phyloP scores from a whole-genome alignment of 1,139 yeast genomes.

The Debaryomyces subglobosus region DNA sequence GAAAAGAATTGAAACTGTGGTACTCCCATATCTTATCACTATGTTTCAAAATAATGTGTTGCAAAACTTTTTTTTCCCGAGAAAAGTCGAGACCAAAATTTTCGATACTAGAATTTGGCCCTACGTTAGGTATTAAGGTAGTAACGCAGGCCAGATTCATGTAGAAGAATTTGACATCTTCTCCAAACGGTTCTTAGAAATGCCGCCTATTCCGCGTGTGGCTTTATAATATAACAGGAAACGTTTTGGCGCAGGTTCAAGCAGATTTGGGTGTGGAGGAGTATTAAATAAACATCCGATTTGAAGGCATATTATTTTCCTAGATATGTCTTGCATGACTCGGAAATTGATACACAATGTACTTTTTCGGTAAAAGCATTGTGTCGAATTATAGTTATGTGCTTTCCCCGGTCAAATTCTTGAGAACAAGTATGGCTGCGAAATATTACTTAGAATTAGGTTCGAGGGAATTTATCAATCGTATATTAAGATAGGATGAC shows the following conservation, averaged over 20 bases:
- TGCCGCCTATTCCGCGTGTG: not conserved
- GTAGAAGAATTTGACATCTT: not conserved
- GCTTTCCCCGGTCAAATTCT: not conserved
- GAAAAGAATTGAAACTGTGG: not conserved
- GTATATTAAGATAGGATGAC: not conserved
- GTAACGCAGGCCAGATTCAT: not conserved
- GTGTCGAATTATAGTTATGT: not conserved
- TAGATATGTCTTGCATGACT: not conserved
- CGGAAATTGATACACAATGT: not conserved
- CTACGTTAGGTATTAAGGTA: not conserved
- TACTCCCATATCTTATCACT: not conserved
- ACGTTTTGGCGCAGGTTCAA: not conserved
- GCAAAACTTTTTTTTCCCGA: not conserved
- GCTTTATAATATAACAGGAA: not conserved
- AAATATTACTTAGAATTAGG: not conserved
- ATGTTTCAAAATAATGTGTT: not conserved
- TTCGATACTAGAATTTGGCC: not conserved
- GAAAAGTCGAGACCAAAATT: not conserved
- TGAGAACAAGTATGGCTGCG: not conserved
- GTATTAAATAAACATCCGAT: not conserved
- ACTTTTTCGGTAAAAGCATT: not conserved
- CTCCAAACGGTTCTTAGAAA: not conserved
- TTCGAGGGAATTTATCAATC: not conserved
- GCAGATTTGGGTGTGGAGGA: not conserved
- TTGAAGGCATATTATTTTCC: not conserved